Evolutionary conservation across 1,139 yeast species (phyloP).

Genomic region (Pichia sp.): DNA sequence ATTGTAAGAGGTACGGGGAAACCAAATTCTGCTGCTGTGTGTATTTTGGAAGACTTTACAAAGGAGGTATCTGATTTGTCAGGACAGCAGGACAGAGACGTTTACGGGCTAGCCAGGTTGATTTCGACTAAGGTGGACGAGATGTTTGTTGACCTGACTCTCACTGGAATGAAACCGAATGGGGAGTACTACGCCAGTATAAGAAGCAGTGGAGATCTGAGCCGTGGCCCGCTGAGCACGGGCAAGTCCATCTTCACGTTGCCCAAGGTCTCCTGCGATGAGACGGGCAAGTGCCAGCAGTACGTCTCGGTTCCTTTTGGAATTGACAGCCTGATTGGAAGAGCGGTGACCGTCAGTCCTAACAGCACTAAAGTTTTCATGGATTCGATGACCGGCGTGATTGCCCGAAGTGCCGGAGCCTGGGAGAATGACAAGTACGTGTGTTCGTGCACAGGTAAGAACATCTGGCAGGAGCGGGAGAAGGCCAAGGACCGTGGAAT

Average conservation of each 20-base stretch:
- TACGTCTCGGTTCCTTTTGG: conserved; percentile 56
- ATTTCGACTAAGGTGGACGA: conserved; percentile 57
- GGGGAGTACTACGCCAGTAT: conserved; percentile 70
- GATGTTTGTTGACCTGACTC: conserved; percentile 68
- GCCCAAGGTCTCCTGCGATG: conserved; percentile 36
- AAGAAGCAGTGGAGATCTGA: conserved; percentile 69
- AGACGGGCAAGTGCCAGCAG: conserved; percentile 47
- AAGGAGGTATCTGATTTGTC: conserved; percentile 21
- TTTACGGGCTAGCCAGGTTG: conserved; percentile 82
- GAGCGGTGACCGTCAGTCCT: conserved; percentile 57
- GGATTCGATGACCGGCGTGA: conserved; percentile 70
- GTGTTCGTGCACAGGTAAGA: conserved; percentile 92
- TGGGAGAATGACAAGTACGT: conserved; percentile 95
- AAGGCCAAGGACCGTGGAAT: conserved; percentile 65
- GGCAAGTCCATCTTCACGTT: conserved; percentile 51
- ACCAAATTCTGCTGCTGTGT: conserved; percentile 87
- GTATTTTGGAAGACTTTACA: conserved; percentile 74
- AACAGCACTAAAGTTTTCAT: conserved; percentile 36
- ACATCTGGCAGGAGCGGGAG: conserved; percentile 89
- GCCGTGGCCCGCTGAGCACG: conserved; percentile 66
- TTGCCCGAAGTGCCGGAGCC: conserved; percentile 93
- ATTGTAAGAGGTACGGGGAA: conserved; percentile 88
- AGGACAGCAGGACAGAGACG: conserved; percentile 47
- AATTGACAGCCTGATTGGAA: conserved; percentile 69
- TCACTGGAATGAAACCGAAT: conserved; percentile 53